Percentiles rank a stretch among this genome's conserved stretches.
Evolutionary conservation across 2,329 filamentous ascomycete species (phyloP).

Genomic region (Ophiostoma angusticollis): DNA sequence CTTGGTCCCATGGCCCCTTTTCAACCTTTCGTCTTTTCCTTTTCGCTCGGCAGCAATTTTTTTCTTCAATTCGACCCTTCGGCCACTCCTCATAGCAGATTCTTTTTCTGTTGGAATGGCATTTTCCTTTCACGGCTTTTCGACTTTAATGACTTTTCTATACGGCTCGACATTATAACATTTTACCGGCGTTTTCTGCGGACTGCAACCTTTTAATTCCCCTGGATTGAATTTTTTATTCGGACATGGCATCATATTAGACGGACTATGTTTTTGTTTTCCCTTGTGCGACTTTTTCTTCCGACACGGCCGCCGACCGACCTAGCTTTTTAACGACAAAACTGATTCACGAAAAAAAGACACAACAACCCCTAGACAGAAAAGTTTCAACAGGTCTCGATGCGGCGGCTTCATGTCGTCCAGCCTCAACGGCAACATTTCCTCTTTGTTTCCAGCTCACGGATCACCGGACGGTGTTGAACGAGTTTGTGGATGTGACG

Average conservation of each 20-base stretch:
- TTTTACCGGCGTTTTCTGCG: constrained; percentile 3
- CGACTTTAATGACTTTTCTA: constrained; percentile 4
- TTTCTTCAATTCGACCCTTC: neutral
- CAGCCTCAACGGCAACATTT: no score
- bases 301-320: neutral
- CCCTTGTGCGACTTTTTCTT: neutral
- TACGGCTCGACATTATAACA: constrained; percentile 3
- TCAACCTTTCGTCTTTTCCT: no score
- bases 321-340: constrained; percentile 4
- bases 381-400: no score
- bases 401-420: no score
- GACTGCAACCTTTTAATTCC: constrained; percentile 5
- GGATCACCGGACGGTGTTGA: no score
- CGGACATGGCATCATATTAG: constrained; percentile 5
- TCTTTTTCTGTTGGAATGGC: neutral
- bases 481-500: no score
- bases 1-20: neutral
- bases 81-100: neutral
- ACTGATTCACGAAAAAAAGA: constrained; percentile 8
- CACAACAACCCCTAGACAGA: no score
- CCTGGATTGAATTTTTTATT: constrained; percentile 3
- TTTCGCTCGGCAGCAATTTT: neutral
- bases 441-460: no score
- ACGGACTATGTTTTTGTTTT: neutral
- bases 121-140: constrained; percentile 1